Percentiles rank a stretch among this genome's conserved stretches.
Evolutionary conservation across 2,329 filamentous ascomycete species (phyloP).

Genomic region (Trichoderma oligosporum): DNA sequence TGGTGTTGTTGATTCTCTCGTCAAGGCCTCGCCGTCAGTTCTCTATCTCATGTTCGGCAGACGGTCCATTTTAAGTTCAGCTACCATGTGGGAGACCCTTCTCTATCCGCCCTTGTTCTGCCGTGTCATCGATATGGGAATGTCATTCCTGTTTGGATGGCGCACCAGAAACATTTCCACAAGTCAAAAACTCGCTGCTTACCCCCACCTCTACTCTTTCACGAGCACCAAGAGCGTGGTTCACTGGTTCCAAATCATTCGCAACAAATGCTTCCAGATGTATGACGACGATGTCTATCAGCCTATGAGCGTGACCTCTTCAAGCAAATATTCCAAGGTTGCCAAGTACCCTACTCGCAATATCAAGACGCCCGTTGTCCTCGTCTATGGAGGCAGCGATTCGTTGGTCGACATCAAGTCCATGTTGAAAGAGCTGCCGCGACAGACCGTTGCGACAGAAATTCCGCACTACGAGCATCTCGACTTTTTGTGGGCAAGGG

Average conservation of each 20-base stretch:
- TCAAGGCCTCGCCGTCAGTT: conserved; percentile 90
- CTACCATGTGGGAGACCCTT: conserved; percentile 96
- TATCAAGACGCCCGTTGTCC: conserved; percentile 90
- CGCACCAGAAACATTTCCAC: conserved; percentile 75
- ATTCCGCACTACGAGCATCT: conserved; percentile 94
- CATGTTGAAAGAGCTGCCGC: conserved; percentile 85
- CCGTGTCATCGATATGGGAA: conserved; percentile 75
- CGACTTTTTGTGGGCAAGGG: conserved; percentile 90
- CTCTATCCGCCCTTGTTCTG: conserved; percentile 93
- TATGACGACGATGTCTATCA: conserved; percentile 91
- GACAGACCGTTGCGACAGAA: conserved; percentile 78
- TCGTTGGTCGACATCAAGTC: conserved; percentile 89
- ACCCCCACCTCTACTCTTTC: conserved; percentile 93
- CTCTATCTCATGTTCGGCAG: conserved; percentile 90
- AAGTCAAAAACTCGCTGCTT: conserved; percentile 89
- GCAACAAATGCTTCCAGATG: conserved; percentile 95
- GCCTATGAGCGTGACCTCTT: conserved; percentile 65
- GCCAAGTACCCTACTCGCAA: conserved; percentile 95
- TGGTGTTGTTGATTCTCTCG: conserved; percentile 84
- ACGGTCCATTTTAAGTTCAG: conserved; percentile 83
- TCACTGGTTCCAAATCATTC: conserved; percentile 99
- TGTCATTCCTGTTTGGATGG: conserved; percentile 89
- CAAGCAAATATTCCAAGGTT: conserved; percentile 88
- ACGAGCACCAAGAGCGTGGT: conserved; percentile 96
- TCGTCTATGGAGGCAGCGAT: conserved; percentile 91